A percentile compares a stretch with the other conserved stretches of the same genome.
Evolutionary conservation across 805 yeast genomes (phyloP).

Genomic region (Candida pseudofarinosa): DNA sequence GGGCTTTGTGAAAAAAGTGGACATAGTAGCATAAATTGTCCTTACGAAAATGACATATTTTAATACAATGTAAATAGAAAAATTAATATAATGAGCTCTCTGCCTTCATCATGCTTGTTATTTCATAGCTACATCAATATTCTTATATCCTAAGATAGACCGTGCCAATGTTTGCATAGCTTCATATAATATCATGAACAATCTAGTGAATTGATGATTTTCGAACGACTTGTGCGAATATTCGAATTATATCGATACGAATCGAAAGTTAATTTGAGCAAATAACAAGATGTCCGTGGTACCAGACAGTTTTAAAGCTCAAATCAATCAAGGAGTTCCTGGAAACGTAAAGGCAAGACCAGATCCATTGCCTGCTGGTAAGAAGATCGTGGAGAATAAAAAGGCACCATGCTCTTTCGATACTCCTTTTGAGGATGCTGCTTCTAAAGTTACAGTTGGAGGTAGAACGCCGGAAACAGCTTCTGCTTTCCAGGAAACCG

Average conservation of each 20-base stretch:
- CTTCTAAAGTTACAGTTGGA: slow-evolving; percentile 4
- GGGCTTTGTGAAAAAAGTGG: slow-evolving; percentile 90
- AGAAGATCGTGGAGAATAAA: slow-evolving; percentile 8
- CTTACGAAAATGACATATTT: slow-evolving; percentile 65
- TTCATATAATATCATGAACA: too few species aligned
- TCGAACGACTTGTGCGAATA: too few species aligned
- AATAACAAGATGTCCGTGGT: slow-evolving; percentile 5
- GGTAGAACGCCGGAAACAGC: slow-evolving; percentile 7
- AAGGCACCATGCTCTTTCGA: slow-evolving; percentile 8
- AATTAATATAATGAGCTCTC: too few species aligned
- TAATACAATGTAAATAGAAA: slow-evolving; percentile 13
- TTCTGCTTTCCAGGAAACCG: slow-evolving; percentile 6
- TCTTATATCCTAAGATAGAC: too few species aligned
- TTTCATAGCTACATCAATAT: too few species aligned
- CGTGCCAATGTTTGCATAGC: too few species aligned
- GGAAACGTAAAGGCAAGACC: slow-evolving; percentile 9
- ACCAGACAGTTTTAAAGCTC: slow-evolving; percentile 10
- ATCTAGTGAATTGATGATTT: too few species aligned
- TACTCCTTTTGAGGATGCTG: slow-evolving; percentile 5
- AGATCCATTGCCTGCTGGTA: slow-evolving; percentile 10
- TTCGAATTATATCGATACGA: too few species aligned
- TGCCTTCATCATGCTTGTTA: too few species aligned
- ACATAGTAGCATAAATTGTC: slow-evolving; percentile 84
- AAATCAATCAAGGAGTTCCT: slow-evolving; percentile 10
- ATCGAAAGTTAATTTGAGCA: too few species aligned